phyloP scores from a whole-genome alignment of 768 basidiomycete genomes.

The Serpula lacrymans region DNA sequence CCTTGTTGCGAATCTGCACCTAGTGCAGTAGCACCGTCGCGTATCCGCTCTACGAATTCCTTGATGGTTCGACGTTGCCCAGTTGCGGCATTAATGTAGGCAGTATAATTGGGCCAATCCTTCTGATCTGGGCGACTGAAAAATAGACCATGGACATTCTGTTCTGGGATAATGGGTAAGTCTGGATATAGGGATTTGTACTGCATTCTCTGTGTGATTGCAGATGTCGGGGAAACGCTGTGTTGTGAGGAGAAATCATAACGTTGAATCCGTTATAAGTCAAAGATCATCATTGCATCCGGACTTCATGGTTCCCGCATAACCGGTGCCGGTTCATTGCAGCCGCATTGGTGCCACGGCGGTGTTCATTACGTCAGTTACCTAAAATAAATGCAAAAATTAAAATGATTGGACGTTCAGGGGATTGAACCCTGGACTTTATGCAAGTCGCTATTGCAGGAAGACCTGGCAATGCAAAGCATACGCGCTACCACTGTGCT shows the following conservation, averaged over 20 bases:
- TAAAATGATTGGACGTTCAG: constrained; percentile 35
- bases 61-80: constrained; percentile 43
- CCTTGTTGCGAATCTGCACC: constrained; percentile 43
- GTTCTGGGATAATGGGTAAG: constrained; percentile 43
- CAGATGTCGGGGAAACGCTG: neutral
- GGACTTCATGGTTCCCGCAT: too few species aligned
- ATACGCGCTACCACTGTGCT: constrained; percentile 42
- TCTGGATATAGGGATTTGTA: constrained; percentile 57
- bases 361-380: too few species aligned
- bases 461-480: constrained; percentile 31
- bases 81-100: constrained; percentile 55
- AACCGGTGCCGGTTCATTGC: too few species aligned
- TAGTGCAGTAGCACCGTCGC: constrained; percentile 56
- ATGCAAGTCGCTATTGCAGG: constrained; percentile 25
- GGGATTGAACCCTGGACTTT: constrained; percentile 43
- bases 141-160: constrained; percentile 54
- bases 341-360: too few species aligned
- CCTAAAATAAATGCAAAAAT: neutral
- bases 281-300: too few species aligned
- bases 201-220: too few species aligned
- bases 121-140: constrained; percentile 54
- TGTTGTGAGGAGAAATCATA: neutral
- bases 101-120: constrained; percentile 50
- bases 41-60: constrained; percentile 49
- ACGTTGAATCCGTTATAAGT: too few species aligned